These are phyloP conservation scores for Aspergillus campestris DNA, from an alignment of 495 filamentous ascomycete species.

Conservation along the genomic window DNA sequence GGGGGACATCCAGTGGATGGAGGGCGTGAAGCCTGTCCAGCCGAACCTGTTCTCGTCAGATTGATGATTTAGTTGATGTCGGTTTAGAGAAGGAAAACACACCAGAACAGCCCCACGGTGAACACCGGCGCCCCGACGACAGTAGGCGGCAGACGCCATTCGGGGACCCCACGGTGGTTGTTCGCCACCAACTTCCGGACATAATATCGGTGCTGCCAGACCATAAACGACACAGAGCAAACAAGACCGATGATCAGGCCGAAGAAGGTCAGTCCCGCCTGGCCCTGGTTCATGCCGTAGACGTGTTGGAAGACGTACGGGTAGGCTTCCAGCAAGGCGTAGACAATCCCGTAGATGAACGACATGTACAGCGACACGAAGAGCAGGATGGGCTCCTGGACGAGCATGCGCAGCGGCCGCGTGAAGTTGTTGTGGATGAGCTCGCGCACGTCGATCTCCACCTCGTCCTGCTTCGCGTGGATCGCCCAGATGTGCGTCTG, in stretches of 20 bases:
- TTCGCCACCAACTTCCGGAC: conserved; percentile 57
- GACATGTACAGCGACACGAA: conserved; percentile 25
- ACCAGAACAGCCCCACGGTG: conserved; percentile 52
- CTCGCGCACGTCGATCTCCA: conserved; percentile 22
- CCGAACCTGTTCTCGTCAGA: conserved; percentile 50
- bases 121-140: conserved; percentile 44
- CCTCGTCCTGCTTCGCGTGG: conserved; percentile 30
- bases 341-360: conserved; percentile 23
- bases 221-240: conserved; percentile 30
- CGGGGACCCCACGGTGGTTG: conserved; percentile 50
- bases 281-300: conserved; percentile 11
- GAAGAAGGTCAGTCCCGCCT: conserved; percentile 13
- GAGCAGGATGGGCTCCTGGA: conserved; percentile 27
- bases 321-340: conserved; percentile 25
- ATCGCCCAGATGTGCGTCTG: conserved; percentile 26
- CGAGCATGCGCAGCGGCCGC: conserved; percentile 23
- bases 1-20: conserved; percentile 17
- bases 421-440: conserved; percentile 23
- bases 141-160: conserved; percentile 22
- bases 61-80: conserved; percentile 70
- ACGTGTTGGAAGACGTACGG: conserved; percentile 16
- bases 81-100: conserved; percentile 61
- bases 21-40: conserved; percentile 14
- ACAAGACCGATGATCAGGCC: conserved; percentile 16
- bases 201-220: conserved; percentile 50